These are phyloP conservation scores for Candida manassasensis DNA, from an alignment of 805 yeast genomes.

Conservation along the genomic window DNA sequence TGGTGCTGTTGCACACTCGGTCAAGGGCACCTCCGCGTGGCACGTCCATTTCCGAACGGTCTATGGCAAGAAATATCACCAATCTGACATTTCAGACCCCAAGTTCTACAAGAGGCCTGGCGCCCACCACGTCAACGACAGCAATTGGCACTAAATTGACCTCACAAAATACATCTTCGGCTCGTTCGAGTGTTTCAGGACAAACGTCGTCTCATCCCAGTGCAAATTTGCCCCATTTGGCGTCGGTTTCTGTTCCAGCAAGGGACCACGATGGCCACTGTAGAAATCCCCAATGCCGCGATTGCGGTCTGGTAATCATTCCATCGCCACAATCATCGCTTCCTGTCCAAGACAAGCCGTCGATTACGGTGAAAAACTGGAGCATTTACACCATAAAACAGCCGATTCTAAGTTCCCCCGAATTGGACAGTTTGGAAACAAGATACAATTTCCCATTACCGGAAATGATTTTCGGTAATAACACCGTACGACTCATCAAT, in stretches of 20 bases:
- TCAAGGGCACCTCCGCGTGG: slow-evolving; percentile 25
- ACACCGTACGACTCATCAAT: slow-evolving; percentile 49
- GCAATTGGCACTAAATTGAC: neutral
- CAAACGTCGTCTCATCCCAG: neutral
- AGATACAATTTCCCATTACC: slow-evolving; percentile 79
- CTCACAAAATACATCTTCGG: neutral
- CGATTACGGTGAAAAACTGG: slow-evolving; percentile 74
- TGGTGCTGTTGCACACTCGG: slow-evolving; percentile 48
- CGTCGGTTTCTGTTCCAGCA: slow-evolving; percentile 38
- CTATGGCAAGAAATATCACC: neutral
- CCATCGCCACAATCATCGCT: slow-evolving; percentile 67
- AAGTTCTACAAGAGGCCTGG: neutral
- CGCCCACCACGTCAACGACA: neutral
- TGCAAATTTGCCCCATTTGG: neutral
- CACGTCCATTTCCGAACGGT: slow-evolving; percentile 1
- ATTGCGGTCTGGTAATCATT: slow-evolving; percentile 71
- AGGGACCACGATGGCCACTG: slow-evolving; percentile 33
- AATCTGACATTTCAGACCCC: slow-evolving; percentile 1
- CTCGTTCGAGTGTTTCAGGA: neutral
- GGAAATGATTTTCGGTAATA: slow-evolving; percentile 95
- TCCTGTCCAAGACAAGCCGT: slow-evolving; percentile 63
- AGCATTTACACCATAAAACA: slow-evolving; percentile 63
- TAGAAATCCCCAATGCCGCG: slow-evolving; percentile 47
- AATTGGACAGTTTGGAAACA: slow-evolving; percentile 58
- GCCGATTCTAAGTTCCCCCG: slow-evolving; percentile 72